Evolutionary conservation across 495 filamentous ascomycete species (phyloP), one percentile per base, ranked within the genome.

Genomic region (Cryomyces minteri): DNA sequence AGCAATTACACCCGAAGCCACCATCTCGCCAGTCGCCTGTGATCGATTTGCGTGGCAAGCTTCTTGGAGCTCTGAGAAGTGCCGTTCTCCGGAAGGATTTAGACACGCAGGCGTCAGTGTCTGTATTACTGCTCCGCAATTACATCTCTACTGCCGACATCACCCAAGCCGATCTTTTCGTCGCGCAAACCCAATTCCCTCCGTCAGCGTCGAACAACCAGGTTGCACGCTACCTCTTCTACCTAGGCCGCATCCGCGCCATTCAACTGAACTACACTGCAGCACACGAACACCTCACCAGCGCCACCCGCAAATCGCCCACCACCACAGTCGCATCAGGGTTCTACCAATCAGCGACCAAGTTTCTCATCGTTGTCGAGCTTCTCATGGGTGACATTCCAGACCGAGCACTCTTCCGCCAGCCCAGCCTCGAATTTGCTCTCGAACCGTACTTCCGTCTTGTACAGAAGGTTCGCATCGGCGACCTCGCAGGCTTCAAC

Each of bases 371-470:
- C 5, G 86, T 98, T 7, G 92, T 98, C 6, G 90, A 98, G 65
- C 68, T 98, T 47, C 70, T 98, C 39, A 98, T 98, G 92, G 90
- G 90, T 43, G 90, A 98, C 62, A 96, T 98, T 51, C 90, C 90
- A 31, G 88, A 96, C 55, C 84, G 90, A 45, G 76, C 84, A 4
- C 77, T 87, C 46, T 98, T 98, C 77, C 84, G 90, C 34, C 79
- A 85, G 51, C 73, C 85, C 4, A 76, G 70, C 46, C 76, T 96
- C 58, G 90, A 95, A 61, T 71, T 75, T 47, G 77, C 90, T 29
- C 72, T 96, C 51, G 77, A 83, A 49, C 88, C 90, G 4, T 98
- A 98, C 67, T 79, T 98, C 56, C 67, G 84, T 37, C 80, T 98
- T 38, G 84, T 94, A 2, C 86, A 88, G 56, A 88, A 92, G 39